Evolutionary conservation across 2,329 filamentous ascomycete genomes (phyloP), one percentile per base, ranked within the genome.

Genomic region (Colletotrichum incanum): DNA sequence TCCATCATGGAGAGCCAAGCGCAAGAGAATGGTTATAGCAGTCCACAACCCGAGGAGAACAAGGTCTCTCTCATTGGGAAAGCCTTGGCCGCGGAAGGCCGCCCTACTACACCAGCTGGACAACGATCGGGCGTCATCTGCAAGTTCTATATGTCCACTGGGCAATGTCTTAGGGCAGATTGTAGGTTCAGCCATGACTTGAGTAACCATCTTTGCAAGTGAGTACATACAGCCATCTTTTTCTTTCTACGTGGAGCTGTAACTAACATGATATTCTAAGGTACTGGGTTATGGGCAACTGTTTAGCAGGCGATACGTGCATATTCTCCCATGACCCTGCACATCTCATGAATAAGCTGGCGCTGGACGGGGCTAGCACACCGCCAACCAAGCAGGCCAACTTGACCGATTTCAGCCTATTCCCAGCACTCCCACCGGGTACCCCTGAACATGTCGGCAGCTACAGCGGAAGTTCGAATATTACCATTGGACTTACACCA

Each of bases 161-260:
- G 96, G n/a, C 94, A 96, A 82, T 99, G 96, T 81, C 91, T 98
- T 65, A 91, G 96, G 71, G 96, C 96, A 72, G 96, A 99, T 82
- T 99, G 96, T 82, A 93, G 96, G 70, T 99, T 98, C 83, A 98
- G 95, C 76, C 96, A 99, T 82, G 96, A 99, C 81, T 89, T 98
- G 55, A 97, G 94, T 79, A 97, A 94, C 79, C 96, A 98, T 78
- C 89, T 99, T 74, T 99, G 96, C 95, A 98, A 98, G 94, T 97
- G 87, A 88, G 94, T 93, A 47, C 45, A 28, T 58, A 7, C 28
- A 16, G 3, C 47, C 8, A 5, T 41, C n/a, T 18, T 45, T 16
- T n/a, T 31, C 4, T 18, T 18, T n/a, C 31, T 18, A 8, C 3
- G 26, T 34, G 18, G 18, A 56, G 9, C 16, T 11, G 23, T 47